These are phyloP conservation scores for Boletus rufocinnamomeus DNA, from an alignment of 768 basidiomycete species.

Conservation along the genomic window DNA sequence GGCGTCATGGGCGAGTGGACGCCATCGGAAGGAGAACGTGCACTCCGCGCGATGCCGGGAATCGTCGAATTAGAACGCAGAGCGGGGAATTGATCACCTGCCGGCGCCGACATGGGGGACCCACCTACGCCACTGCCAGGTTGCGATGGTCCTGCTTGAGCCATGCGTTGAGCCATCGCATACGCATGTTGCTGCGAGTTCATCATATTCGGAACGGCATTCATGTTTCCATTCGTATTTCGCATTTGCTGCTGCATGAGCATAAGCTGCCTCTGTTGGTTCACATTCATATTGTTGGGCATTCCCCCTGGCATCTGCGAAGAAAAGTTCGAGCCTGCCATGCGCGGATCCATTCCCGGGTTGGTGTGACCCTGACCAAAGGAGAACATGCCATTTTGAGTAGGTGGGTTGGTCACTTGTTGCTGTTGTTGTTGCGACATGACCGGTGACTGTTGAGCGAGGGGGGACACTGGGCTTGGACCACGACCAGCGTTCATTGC, in stretches of 20 bases:
- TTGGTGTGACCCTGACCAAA: conserved; percentile 29
- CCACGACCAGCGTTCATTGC: conserved; percentile 26
- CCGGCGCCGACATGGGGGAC: conserved; percentile 46
- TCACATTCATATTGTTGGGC: conserved; percentile 29
- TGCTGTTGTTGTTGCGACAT: conserved; percentile 31
- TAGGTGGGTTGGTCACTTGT: conserved; percentile 29
- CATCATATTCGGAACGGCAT: conserved; percentile 33
- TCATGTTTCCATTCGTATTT: conserved; percentile 30
- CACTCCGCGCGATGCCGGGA: conserved; percentile 74
- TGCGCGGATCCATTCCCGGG: conserved; percentile 34
- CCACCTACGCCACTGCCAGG: conserved; percentile 30
- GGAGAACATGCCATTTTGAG: conserved; percentile 36
- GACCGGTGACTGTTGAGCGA: conserved; percentile 31
- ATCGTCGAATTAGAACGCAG: conserved; percentile 62
- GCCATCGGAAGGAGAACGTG: conserved; percentile 73
- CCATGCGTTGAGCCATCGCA: conserved; percentile 45
- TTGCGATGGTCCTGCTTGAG: conserved; percentile 43
- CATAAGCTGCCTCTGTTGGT: conserved; percentile 50
- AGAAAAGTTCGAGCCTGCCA: conserved; percentile 30
- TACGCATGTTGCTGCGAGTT: conserved; percentile 37
- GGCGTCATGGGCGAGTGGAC: conserved; percentile 47
- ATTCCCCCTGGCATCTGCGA: conserved; percentile 35
- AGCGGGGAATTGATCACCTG: conserved; percentile 47
- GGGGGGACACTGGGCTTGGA: conserved; percentile 34
- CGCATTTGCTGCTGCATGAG: conserved; percentile 41